These are phyloP conservation scores for Glycine tomentella DNA, from an alignment of 306 rosid genomes.

Conservation along the genomic window DNA sequence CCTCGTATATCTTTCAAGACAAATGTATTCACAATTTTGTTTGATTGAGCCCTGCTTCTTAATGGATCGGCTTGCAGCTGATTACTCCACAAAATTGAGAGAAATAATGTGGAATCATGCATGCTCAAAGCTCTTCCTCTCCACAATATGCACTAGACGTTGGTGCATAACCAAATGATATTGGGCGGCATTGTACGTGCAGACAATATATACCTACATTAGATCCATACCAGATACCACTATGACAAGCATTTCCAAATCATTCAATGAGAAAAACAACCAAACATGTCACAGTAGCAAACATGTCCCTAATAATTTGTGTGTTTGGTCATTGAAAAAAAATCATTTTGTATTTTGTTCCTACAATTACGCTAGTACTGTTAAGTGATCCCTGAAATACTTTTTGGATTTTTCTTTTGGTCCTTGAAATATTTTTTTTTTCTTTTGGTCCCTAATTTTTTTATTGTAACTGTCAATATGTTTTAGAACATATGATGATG, in stretches of 20 bases:
- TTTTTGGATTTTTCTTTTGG: too few relatives aligned
- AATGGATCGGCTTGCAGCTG: constrained; percentile 3
- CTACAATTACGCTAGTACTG: too few relatives aligned
- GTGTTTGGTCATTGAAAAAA: too few relatives aligned
- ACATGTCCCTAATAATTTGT: too few relatives aligned
- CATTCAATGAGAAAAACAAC: background rate
- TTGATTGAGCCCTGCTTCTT: background rate
- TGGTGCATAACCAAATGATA: constrained; percentile 20
- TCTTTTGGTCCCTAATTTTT: too few relatives aligned
- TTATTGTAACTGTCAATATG: too few relatives aligned
- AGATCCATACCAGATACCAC: background rate
- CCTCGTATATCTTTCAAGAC: background rate
- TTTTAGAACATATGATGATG: too few relatives aligned
- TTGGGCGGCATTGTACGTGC: constrained; percentile 1
- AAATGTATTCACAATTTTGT: constrained; percentile 32
- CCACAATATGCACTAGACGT: background rate
- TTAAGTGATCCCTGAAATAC: too few relatives aligned
- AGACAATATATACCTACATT: background rate
- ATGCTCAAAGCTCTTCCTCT: constrained; percentile 5
- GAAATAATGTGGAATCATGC: constrained; percentile 1
- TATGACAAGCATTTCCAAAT: background rate
- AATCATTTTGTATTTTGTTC: too few relatives aligned
- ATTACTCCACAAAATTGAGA: constrained; percentile 38
- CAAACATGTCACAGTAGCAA: background rate
- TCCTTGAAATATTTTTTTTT: too few relatives aligned